These are phyloP conservation scores for Pyrus bretschneideri DNA, from an alignment of 306 rosid species.

Conservation along the genomic window DNA sequence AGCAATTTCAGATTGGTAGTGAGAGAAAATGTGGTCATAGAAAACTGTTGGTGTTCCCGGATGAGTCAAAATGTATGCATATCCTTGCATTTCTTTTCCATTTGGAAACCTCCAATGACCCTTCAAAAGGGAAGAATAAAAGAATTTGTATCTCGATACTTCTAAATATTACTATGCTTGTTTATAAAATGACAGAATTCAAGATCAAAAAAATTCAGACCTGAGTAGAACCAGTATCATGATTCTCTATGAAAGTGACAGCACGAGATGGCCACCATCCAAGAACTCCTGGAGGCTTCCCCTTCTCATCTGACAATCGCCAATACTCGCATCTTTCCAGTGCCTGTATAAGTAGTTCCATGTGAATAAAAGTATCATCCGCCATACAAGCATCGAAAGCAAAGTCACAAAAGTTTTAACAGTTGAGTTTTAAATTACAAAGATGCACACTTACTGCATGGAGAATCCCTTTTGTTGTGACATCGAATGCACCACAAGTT, in stretches of 20 bases:
- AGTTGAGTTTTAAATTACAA: neutral
- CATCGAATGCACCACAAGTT: constrained; percentile 89
- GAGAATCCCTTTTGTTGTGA: constrained; percentile 95
- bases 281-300: constrained; percentile 93
- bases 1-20: constrained; percentile 48
- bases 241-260: constrained; percentile 93
- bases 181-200: neutral
- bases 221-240: constrained; percentile 99
- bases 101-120: constrained; percentile 99
- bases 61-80: constrained; percentile 94
- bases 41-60: constrained; percentile 95
- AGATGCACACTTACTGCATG: constrained; percentile 63
- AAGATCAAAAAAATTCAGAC: constrained; percentile 29
- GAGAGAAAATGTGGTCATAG: constrained; percentile 81
- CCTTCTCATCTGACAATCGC: constrained; percentile 90
- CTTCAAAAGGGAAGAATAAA: constrained; percentile 39
- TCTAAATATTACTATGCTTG: neutral
- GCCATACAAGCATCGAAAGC: neutral
- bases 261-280: constrained; percentile 99
- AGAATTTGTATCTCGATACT: neutral
- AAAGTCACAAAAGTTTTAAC: neutral
- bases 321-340: constrained; percentile 86
- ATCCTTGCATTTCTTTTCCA: constrained; percentile 93
- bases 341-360: constrained; percentile 33
- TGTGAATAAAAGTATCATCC: neutral